A percentile compares a stretch with the other conserved stretches of the same genome.
phyloP scores from a whole-genome alignment of 768 basidiomycete species.

The Hypholoma sublateritium region DNA sequence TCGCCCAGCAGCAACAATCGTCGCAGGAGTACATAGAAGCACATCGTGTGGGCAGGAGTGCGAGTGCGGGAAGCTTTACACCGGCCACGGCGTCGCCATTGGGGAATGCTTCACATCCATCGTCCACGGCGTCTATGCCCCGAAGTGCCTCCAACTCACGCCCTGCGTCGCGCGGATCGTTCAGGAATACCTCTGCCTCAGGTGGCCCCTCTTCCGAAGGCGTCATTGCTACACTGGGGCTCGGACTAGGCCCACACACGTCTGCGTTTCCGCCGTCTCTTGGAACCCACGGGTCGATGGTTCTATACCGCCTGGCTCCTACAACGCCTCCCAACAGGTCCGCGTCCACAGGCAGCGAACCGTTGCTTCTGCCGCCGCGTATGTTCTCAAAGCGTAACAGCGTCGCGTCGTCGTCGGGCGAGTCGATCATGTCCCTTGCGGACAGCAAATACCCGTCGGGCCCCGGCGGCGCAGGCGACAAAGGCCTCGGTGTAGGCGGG shows the following conservation, averaged over 20 bases:
- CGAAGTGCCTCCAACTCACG: constrained; percentile 25
- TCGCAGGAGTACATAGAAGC: constrained; percentile 4
- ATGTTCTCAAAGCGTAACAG: constrained; percentile 26
- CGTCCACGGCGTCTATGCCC: neutral
- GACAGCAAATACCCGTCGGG: constrained; percentile 68
- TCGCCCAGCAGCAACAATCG: neutral
- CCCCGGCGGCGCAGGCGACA: constrained; percentile 7
- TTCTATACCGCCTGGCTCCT: constrained; percentile 61
- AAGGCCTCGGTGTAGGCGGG: constrained; percentile 1
- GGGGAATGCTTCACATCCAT: neutral
- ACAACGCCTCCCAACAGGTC: neutral
- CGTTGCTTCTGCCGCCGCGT: constrained; percentile 34
- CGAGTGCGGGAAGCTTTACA: neutral
- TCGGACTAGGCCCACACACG: constrained; percentile 11
- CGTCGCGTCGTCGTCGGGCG: constrained; percentile 32
- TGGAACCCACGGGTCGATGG: constrained; percentile 51
- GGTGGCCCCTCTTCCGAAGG: neutral
- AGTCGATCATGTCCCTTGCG: constrained; percentile 50
- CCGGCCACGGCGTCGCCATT: constrained; percentile 1
- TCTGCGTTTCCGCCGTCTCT: constrained; percentile 9
- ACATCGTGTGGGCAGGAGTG: neutral
- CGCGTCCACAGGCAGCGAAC: constrained; percentile 13
- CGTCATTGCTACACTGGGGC: constrained; percentile 2
- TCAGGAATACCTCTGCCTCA: constrained; percentile 12
- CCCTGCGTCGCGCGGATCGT: constrained; percentile 36